phyloP scores from a whole-genome alignment of 1,284 basidiomycete genomes.

The Leccinum variabile region DNA sequence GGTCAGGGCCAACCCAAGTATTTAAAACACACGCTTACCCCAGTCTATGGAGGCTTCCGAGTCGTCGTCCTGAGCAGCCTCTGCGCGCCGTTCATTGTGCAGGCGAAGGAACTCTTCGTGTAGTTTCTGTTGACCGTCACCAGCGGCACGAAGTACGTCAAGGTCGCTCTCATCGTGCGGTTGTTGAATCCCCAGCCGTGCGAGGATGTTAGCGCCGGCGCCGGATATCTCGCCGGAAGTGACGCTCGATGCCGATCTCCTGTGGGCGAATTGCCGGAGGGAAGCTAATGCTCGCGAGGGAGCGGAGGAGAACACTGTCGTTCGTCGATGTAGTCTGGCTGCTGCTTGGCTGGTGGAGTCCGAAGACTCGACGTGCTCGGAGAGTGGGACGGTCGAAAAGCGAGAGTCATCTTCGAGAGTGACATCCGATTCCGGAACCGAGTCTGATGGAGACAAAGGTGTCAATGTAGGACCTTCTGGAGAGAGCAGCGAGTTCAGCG shows the following conservation, averaged over 20 bases:
- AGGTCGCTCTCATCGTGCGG: slow-evolving; percentile 37
- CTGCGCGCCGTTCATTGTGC: slow-evolving; percentile 51
- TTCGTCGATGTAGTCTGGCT: slow-evolving; percentile 26
- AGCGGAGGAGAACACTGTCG: slow-evolving; percentile 31
- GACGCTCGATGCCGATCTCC: slow-evolving; percentile 62
- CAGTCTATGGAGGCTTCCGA: slow-evolving; percentile 66
- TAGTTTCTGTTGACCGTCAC: slow-evolving; percentile 66
- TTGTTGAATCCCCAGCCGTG: slow-evolving; percentile 49
- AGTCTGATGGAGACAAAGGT: slow-evolving; percentile 38
- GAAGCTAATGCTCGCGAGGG: slow-evolving; percentile 28
- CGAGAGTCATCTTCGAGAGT: slow-evolving; percentile 56
- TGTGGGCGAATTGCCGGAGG: slow-evolving; percentile 43
- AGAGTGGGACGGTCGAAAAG: slow-evolving; percentile 57
- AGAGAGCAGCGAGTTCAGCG: slow-evolving; percentile 45
- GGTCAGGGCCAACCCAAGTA: slow-evolving; percentile 8
- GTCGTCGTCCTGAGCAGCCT: slow-evolving; percentile 37
- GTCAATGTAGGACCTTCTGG: slow-evolving; percentile 32
- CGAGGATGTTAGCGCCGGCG: slow-evolving; percentile 28
- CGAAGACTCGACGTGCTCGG: slow-evolving; percentile 29
- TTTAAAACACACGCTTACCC: slow-evolving; percentile 51
- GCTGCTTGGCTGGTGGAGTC: slow-evolving; percentile 15
- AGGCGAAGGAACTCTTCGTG: slow-evolving; percentile 69
- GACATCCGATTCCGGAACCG: slow-evolving; percentile 54
- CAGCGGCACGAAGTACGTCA: slow-evolving; percentile 43
- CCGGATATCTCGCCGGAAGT: slow-evolving; percentile 51